Evolutionary conservation across 2,329 filamentous ascomycete genomes (phyloP).

Genomic region (Botrytis byssoidea): DNA sequence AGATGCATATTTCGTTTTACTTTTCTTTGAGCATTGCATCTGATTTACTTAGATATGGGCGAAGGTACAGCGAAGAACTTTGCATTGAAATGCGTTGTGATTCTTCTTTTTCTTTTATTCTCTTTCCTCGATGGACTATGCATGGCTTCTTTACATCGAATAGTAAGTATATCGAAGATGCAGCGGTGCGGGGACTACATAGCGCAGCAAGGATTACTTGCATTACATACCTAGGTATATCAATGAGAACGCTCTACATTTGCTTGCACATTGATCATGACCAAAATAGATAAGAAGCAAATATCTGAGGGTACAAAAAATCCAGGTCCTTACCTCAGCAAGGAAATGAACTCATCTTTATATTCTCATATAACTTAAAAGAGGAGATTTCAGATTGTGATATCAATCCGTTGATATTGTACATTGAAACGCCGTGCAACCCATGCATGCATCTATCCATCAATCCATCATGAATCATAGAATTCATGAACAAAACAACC

Average conservation of each 20-base stretch:
- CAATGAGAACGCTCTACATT: background rate
- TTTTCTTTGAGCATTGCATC: background rate
- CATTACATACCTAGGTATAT: background rate
- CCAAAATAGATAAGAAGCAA: background rate
- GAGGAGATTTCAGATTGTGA: constrained; percentile 17
- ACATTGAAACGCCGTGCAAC: constrained; percentile 11
- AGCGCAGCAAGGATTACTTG: background rate
- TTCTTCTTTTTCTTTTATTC: background rate
- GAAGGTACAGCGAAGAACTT: background rate
- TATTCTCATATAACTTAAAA: background rate
- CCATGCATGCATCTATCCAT: background rate
- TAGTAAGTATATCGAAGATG: background rate
- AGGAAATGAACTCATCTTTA: background rate
- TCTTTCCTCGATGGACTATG: background rate
- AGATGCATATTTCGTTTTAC: no score
- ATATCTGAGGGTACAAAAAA: background rate
- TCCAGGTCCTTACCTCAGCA: background rate
- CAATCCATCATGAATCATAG: constrained; percentile 6
- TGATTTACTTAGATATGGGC: background rate
- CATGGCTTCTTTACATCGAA: background rate
- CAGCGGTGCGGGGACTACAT: background rate
- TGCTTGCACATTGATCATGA: background rate
- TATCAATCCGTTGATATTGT: constrained; percentile 9
- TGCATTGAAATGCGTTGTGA: background rate
- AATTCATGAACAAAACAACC: constrained; percentile 10